phyloP scores from a whole-genome alignment of 495 filamentous ascomycete genomes.

The Friedmanniomyces endolithicus region DNA sequence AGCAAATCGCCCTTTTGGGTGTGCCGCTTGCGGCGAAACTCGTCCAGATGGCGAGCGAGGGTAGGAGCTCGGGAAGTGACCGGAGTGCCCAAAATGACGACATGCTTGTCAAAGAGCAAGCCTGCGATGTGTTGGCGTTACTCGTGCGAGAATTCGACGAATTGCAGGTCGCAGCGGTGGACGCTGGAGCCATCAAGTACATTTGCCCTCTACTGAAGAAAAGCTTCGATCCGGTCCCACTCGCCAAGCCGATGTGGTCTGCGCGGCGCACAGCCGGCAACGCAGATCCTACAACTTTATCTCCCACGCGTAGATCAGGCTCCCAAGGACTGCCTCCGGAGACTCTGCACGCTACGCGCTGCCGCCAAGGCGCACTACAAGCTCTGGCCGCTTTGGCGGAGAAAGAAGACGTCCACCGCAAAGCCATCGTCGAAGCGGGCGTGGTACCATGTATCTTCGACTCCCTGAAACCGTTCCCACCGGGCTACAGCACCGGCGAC shows the following conservation, averaged over 20 bases:
- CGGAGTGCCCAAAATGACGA: not conserved
- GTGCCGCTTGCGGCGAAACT: constrained; percentile 26
- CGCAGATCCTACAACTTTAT: constrained; percentile 1
- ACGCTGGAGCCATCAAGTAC: constrained; percentile 60
- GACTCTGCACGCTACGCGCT: constrained; percentile 59
- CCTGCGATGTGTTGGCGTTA: constrained; percentile 33
- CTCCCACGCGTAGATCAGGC: constrained; percentile 35
- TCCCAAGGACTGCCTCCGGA: constrained; percentile 48
- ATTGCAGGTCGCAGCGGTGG: constrained; percentile 70
- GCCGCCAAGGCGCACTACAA: constrained; percentile 64
- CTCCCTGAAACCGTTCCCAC: constrained; percentile 49
- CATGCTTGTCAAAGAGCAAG: constrained; percentile 24
- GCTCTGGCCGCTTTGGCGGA: constrained; percentile 67
- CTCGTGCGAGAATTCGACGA: constrained; percentile 62
- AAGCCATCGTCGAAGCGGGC: constrained; percentile 68
- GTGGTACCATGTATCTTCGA: constrained; percentile 71
- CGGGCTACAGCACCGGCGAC: not conserved
- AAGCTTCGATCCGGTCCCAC: constrained; percentile 40
- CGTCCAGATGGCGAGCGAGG: constrained; percentile 27
- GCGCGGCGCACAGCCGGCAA: constrained; percentile 15
- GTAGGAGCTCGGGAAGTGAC: not conserved
- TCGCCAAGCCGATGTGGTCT: constrained; percentile 30
- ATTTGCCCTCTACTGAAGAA: constrained; percentile 68
- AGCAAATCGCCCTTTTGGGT: constrained; percentile 26
- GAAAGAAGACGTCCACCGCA: constrained; percentile 74